Percentiles rank a stretch among this genome's conserved stretches.
These are phyloP conservation scores for Entomortierella beljakovae DNA, from an alignment of 192 early-diverging fungal species.

Conservation along the genomic window DNA sequence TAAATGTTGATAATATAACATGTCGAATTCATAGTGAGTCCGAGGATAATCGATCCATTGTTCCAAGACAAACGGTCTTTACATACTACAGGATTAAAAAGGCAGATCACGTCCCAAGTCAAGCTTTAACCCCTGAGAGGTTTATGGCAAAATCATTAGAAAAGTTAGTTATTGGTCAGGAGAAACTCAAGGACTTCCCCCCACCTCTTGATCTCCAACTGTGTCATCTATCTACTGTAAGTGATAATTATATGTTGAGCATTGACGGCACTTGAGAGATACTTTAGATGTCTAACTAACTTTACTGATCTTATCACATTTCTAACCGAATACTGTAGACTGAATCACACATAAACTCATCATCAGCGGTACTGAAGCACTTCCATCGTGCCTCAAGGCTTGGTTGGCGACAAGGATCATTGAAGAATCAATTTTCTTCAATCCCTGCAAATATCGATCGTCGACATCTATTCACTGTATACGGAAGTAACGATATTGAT, in stretches of 20 bases:
- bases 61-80: constrained; percentile 67
- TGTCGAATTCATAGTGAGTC: constrained; percentile 29
- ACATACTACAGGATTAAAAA: constrained; percentile 64
- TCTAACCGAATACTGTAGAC: constrained; percentile 62
- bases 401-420: constrained; percentile 73
- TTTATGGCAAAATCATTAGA: constrained; percentile 62
- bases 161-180: constrained; percentile 56
- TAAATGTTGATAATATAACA: not conserved
- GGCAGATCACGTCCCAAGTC: not conserved
- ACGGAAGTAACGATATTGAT: constrained; percentile 89
- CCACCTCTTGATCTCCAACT: constrained; percentile 60
- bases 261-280: no score
- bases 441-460: constrained; percentile 71
- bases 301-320: constrained; percentile 55
- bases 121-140: constrained; percentile 55
- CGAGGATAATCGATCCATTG: constrained; percentile 55
- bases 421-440: constrained; percentile 75
- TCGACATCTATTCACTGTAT: constrained; percentile 77
- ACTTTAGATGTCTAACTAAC: not conserved
- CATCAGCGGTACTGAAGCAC: constrained; percentile 71
- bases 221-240: constrained; percentile 64
- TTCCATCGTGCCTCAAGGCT: constrained; percentile 79
- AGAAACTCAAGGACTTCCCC: constrained; percentile 44
- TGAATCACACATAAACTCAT: constrained; percentile 64
- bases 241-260: not conserved